Evolutionary conservation across 139 green algal species (phyloP).

Genomic region (Chlorella sp.): DNA sequence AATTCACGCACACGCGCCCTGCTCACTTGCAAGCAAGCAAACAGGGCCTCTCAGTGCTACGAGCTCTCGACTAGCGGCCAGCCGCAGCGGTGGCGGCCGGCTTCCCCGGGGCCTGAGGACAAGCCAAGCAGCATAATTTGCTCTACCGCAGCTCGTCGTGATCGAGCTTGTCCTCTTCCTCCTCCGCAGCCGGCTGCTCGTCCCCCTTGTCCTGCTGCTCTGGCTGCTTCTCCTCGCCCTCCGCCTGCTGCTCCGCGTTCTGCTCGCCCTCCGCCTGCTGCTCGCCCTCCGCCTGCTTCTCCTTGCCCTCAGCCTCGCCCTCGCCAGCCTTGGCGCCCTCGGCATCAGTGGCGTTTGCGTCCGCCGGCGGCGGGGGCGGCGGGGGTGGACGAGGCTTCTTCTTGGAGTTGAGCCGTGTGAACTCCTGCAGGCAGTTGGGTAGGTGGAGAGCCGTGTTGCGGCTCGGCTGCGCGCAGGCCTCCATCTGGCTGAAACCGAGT

Average conservation of each 20-base stretch:
- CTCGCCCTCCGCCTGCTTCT: neutral
- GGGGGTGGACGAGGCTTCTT: constrained; percentile 65
- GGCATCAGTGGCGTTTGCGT: neutral
- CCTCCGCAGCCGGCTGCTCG: neutral
- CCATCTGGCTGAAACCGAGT: neutral
- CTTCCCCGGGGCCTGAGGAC: no score
- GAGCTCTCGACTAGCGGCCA: no score
- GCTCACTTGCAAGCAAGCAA: no score
- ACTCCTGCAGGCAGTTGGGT: constrained; percentile 18
- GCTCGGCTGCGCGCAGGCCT: neutral
- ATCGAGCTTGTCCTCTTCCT: neutral
- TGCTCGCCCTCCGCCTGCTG: neutral
- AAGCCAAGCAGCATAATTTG: no score
- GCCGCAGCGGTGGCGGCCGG: no score
- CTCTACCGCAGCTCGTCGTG: constrained; percentile 22
- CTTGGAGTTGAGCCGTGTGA: constrained; percentile 74
- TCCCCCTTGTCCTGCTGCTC: neutral
- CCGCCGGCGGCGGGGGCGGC: constrained; percentile 11
- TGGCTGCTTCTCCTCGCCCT: neutral
- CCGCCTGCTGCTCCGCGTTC: neutral
- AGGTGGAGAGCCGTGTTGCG: neutral
- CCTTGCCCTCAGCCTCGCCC: neutral
- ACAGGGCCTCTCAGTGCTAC: no score
- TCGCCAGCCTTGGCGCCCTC: no score
- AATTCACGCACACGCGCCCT: no score